These are phyloP conservation scores for Sequoia sempervirens DNA, from an alignment of 75 land plant genomes.

Conservation along the genomic window DNA sequence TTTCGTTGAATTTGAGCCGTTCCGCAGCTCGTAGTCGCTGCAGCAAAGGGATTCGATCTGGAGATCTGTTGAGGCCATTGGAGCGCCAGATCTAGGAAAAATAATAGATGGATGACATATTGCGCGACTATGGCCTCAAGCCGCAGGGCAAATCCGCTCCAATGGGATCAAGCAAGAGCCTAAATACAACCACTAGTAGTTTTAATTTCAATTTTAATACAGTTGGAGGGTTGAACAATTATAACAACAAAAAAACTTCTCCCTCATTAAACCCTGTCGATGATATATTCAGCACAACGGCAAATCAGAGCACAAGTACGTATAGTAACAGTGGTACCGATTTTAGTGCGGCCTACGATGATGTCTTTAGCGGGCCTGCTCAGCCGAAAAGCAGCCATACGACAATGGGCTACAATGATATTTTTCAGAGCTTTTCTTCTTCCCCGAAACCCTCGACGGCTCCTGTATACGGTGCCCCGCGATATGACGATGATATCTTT, in stretches of 20 bases:
- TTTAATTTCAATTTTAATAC: not conserved
- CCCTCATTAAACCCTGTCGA: slow-evolving; percentile 1
- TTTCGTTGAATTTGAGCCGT: not conserved
- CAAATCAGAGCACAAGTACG: not conserved
- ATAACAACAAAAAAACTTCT: not conserved
- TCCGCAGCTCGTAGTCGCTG: not conserved
- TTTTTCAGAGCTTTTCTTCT: slow-evolving; percentile 20
- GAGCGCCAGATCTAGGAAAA: not conserved
- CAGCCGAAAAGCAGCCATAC: not conserved
- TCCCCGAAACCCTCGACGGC: slow-evolving; percentile 15
- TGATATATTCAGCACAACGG: slow-evolving; percentile 21
- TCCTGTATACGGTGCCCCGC: slow-evolving; percentile 55
- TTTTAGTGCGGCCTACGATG: slow-evolving; percentile 12
- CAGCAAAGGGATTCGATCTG: not conserved
- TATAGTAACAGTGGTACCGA: not conserved
- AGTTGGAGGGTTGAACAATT: not conserved
- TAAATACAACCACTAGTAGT: not conserved
- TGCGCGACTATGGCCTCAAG: slow-evolving; percentile 53
- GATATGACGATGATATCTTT: slow-evolving; percentile 66
- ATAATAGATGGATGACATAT: not conserved
- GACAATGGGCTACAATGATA: slow-evolving; percentile 16
- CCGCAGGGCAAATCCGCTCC: slow-evolving; percentile 77
- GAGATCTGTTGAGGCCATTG: not conserved
- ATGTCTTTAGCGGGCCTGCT: slow-evolving; percentile 23
- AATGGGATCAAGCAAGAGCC: slow-evolving; percentile 38